Evolutionary conservation across 768 basidiomycete genomes (phyloP).

Genomic region (Steccherinum ochraceum): DNA sequence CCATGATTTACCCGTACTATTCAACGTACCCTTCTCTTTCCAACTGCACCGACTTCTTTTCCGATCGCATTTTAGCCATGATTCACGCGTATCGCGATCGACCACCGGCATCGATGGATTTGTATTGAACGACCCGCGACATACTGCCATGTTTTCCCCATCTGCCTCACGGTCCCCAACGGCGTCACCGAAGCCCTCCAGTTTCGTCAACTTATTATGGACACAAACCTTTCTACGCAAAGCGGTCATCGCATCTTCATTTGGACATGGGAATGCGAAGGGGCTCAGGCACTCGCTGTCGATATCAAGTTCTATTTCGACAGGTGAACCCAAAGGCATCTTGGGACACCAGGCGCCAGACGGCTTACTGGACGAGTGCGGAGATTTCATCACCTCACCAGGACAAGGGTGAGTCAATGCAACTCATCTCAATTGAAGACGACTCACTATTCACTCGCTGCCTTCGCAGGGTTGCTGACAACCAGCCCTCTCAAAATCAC

Average conservation of each 20-base stretch:
- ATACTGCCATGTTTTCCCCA: not conserved
- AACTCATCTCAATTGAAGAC: too few relatives aligned
- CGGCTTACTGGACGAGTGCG: too few relatives aligned
- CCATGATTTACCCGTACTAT: conserved; percentile 23
- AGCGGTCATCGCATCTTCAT: not conserved
- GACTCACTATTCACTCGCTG: too few relatives aligned
- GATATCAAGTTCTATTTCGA: not conserved
- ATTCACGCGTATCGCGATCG: not conserved
- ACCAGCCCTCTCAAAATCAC: too few relatives aligned
- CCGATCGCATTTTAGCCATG: not conserved
- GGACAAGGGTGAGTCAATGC: too few relatives aligned
- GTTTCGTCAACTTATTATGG: conserved; percentile 10
- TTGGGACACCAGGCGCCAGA: too few relatives aligned
- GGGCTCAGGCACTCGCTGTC: not conserved
- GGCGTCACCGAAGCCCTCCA: not conserved
- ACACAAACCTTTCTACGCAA: conserved; percentile 9
- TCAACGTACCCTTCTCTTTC: conserved; percentile 27
- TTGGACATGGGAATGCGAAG: not conserved
- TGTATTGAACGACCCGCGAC: not conserved
- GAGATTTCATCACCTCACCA: too few relatives aligned
- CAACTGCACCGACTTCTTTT: conserved; percentile 21
- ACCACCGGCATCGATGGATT: not conserved
- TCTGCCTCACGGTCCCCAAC: not conserved
- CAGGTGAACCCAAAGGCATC: not conserved
- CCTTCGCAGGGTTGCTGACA: too few relatives aligned